Conservation (phyloP, 495 filamentous ascomycete species). For the Pseudevernia furfuracea region DNA sequence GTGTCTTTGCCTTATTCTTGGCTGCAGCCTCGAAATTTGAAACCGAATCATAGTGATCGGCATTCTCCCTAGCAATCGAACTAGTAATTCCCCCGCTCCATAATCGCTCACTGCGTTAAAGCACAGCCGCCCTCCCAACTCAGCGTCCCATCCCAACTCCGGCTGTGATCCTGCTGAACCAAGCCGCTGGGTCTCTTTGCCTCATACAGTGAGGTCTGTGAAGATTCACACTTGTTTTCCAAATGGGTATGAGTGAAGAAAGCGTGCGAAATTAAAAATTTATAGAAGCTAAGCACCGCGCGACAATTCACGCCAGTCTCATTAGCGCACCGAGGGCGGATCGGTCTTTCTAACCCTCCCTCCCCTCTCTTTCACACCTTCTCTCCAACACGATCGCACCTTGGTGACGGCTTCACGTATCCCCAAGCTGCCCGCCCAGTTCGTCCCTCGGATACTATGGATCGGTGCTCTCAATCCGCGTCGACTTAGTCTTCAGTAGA, state of each 20-base stretch:
- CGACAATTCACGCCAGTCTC: constrained; percentile 17
- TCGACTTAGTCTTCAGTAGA: constrained; percentile 9
- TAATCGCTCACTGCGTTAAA: constrained; percentile 13
- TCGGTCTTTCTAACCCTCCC: constrained; percentile 8
- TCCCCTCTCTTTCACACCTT: constrained; percentile 3
- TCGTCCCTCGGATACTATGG: neutral
- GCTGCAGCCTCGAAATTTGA: constrained; percentile 2
- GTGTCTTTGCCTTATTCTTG: neutral
- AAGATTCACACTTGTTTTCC: constrained; percentile 1
- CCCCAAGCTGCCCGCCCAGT: neutral
- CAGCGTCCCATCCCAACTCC: constrained; percentile 4
- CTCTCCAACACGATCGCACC: constrained; percentile 3
- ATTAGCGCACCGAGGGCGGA: constrained; percentile 18
- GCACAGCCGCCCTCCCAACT: constrained; percentile 20
- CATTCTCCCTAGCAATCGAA: constrained; percentile 1
- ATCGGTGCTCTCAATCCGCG: neutral
- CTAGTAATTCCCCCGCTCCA: constrained; percentile 8
- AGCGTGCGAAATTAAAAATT: neutral
- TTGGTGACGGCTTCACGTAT: neutral
- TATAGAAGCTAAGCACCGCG: constrained; percentile 12
- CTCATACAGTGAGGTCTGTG: constrained; percentile 1
- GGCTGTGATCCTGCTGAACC: constrained; percentile 10
- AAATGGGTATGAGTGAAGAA: neutral
- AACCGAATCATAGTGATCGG: constrained; percentile 4
- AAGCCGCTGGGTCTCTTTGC: constrained; percentile 11